Base-by-base conservation (phyloP, 2,329 filamentous ascomycete species). In the Graphilbum fragrans region DNA sequence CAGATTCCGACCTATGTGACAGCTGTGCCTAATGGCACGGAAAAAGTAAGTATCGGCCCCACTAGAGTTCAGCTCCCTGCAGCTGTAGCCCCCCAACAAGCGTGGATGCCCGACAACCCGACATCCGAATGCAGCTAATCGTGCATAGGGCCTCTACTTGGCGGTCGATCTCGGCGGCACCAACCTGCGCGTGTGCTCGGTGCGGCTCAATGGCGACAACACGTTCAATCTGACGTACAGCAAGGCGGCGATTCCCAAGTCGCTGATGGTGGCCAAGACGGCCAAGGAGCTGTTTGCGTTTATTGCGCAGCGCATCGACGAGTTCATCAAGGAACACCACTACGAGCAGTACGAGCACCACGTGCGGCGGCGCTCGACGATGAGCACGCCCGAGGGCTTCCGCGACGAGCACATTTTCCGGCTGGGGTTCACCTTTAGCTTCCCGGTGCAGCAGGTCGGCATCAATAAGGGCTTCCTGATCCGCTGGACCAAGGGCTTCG, bases 1-100 rank as follows among this genome's bases (percentile, higher is more conserved):
- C 92, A 96, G 66, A 96, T 98, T 55, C 92, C 92, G 8, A 94
- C 88, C 34, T 98, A 94, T 62, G 90, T 98, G 50, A 96, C 92
- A 1, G 82, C 78, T 29, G 88, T 96, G 22, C 92, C 92, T 57
- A 92, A 96, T 72, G 92, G 92, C 53, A 95, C 88, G 4, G 92
- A 98, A 66, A 94, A 95, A 80, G 87, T 90, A 23, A 43, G 50
- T 25, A 21, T 27, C n/a, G 7, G 10, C 7, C n/a, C n/a, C n/a
- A n/a, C n/a, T n/a, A n/a, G n/a, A n/a, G n/a, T n/a, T n/a, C n/a
- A n/a, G n/a, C n/a, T n/a, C n/a, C n/a, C n/a, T 27, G 7, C 23
- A 27, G 23, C 23, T 27, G 23, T n/a, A n/a, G 18, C 19, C 10
- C 18, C 21, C 29, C 18, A 17, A n/a, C n/a, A n/a, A n/a, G n/a